Conservation (phyloP, 1,139 yeast species). For the Wickerhamomyces sp. region DNA sequence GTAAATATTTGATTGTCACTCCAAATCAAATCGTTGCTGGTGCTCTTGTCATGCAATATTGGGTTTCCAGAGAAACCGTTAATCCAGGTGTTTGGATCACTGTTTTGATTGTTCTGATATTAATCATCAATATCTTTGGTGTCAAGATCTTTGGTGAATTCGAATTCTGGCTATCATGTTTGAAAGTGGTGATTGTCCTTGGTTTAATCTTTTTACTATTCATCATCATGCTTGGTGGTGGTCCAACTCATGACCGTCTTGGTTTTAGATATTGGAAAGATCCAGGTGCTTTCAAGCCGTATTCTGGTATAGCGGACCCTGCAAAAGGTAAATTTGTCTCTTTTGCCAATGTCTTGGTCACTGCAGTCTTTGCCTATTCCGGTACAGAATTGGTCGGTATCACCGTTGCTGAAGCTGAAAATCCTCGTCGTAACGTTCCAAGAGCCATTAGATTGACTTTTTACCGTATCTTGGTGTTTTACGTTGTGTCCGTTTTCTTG, state of each 20-base stretch:
- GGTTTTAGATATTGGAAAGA: conserved; percentile 63
- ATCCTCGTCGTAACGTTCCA: conserved; percentile 73
- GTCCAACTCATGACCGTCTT: conserved; percentile 49
- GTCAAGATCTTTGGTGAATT: conserved; percentile 70
- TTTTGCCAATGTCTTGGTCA: conserved; percentile 60
- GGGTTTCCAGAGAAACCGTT: conserved; percentile 47
- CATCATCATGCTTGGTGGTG: conserved; percentile 56
- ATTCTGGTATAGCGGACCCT: conserved; percentile 49
- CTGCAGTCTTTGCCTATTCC: conserved; percentile 69
- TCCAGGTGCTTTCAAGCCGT: conserved; percentile 60
- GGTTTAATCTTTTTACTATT: conserved; percentile 64
- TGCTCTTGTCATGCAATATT: conserved; percentile 60
- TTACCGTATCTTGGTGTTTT: conserved; percentile 70
- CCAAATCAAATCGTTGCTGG: conserved; percentile 81
- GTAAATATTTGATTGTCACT: conserved; percentile 73
- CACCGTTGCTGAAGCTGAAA: conserved; percentile 72
- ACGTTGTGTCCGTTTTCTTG: conserved; percentile 58
- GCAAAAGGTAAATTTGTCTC: conserved; percentile 55
- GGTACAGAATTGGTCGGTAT: conserved; percentile 77
- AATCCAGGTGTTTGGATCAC: conserved; percentile 67
- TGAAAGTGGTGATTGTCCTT: conserved; percentile 56
- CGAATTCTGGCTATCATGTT: conserved; percentile 53
- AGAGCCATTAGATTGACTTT: conserved; percentile 72
- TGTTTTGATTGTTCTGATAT: conserved; percentile 52
- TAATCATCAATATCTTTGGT: conserved; percentile 57